These are phyloP conservation scores for Pezicula carpinea DNA, from an alignment of 2,329 filamentous ascomycete species.

Conservation along the genomic window DNA sequence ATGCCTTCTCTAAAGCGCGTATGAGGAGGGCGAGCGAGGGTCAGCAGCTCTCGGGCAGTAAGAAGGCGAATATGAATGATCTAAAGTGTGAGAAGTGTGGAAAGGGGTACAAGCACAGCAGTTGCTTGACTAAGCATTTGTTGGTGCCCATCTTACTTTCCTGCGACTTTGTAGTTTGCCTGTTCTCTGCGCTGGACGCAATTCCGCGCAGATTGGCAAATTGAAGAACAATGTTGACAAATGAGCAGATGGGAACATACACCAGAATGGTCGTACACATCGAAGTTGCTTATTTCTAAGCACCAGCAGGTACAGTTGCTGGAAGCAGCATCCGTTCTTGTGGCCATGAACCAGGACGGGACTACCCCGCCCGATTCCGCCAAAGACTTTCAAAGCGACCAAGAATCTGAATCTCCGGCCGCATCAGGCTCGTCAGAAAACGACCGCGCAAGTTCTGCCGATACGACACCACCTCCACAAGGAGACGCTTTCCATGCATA, in stretches of 20 bases:
- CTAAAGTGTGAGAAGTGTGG: conserved; percentile 96
- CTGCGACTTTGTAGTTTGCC: conserved; percentile 11
- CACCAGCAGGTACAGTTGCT: conserved; percentile 98
- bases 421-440: conserved; percentile 79
- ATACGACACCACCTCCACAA: conserved; percentile 87
- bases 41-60: conserved; percentile 69
- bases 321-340: conserved; percentile 92
- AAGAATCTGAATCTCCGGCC: conserved; percentile 75
- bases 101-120: conserved; percentile 99
- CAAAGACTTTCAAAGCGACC: conserved; percentile 69
- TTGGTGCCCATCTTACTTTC: conserved; percentile 68
- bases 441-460: conserved; percentile 76
- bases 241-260: conserved; percentile 93
- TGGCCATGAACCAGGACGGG: conserved; percentile 74
- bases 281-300: conserved; percentile 97
- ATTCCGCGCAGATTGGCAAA: conserved; percentile 13
- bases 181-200: conserved; percentile 31
- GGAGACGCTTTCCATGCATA: conserved; percentile 49
- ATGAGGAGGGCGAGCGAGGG: conserved; percentile 75
- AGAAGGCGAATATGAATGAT: conserved; percentile 76
- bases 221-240: conserved; percentile 28
- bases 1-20: conserved; percentile 40
- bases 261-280: conserved; percentile 94
- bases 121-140: conserved; percentile 99
- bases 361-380: conserved; percentile 61